Conservation (phyloP, 129 eudicot genomes). For the Helianthus annuus region HanXRQr2.0-SUNRISE NC_035437.2:2676838-2677337, state of each 20-base stretch:
- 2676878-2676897: slow-evolving; percentile 21
- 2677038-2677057: slow-evolving; percentile 62
- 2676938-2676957: slow-evolving; percentile 31
- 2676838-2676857: slow-evolving; percentile 14
- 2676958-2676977: slow-evolving; percentile 18
- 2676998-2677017: neutral
- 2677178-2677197: slow-evolving; percentile 49
- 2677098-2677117: slow-evolving; percentile 60
- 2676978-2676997: slow-evolving; percentile 16
- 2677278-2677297: neutral
- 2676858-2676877: slow-evolving; percentile 25
- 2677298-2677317: too few relatives aligned
- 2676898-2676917: slow-evolving; percentile 8
- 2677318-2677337: too few relatives aligned
- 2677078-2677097: slow-evolving; percentile 47
- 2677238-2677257: neutral
- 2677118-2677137: slow-evolving; percentile 66
- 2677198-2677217: slow-evolving; percentile 53
- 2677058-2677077: slow-evolving; percentile 53
- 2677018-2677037: slow-evolving; percentile 33
- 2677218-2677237: neutral
- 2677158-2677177: slow-evolving; percentile 49
- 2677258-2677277: neutral
- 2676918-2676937: slow-evolving; percentile 22
- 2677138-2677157: slow-evolving; percentile 51